These are phyloP conservation scores for Plasmodium gonderi DNA, from an alignment of 169 alveolate species.

Conservation along the genomic window DNA sequence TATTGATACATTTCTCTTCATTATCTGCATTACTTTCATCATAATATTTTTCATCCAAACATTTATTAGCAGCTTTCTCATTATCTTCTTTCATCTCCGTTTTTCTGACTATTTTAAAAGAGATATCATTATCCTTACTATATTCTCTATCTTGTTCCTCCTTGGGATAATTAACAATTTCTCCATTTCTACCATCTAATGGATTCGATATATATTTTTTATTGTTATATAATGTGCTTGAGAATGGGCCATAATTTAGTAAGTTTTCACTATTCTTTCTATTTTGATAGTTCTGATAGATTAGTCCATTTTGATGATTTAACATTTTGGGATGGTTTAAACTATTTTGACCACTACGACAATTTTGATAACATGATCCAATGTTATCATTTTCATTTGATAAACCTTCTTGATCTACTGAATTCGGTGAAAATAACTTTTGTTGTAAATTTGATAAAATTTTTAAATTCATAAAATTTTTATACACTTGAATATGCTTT, in stretches of 20 bases:
- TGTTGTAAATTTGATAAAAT: slow-evolving; percentile 57
- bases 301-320: background rate
- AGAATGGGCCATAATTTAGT: background rate
- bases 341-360: background rate
- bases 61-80: slow-evolving; percentile 8
- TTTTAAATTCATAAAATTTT: slow-evolving; percentile 68
- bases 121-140: slow-evolving; percentile 1
- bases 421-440: slow-evolving; percentile 14
- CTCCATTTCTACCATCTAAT: slow-evolving; percentile 32
- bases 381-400: slow-evolving; percentile 18
- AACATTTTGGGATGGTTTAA: background rate
- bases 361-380: background rate
- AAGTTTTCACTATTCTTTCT: slow-evolving; percentile 1
- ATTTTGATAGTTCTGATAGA: slow-evolving; percentile 8
- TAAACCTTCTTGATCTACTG: slow-evolving; percentile 14
- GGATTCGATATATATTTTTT: slow-evolving; percentile 18
- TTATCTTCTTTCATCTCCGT: slow-evolving; percentile 22
- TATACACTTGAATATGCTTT: slow-evolving; percentile 72
- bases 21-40: slow-evolving; percentile 30
- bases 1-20: background rate
- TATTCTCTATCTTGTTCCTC: slow-evolving; percentile 13
- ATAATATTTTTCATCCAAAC: slow-evolving; percentile 21
- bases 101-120: background rate
- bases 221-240: background rate
- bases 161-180: slow-evolving; percentile 1